Conservation (phyloP, 805 yeast species). For the Allodekkera sacchari region DNA sequence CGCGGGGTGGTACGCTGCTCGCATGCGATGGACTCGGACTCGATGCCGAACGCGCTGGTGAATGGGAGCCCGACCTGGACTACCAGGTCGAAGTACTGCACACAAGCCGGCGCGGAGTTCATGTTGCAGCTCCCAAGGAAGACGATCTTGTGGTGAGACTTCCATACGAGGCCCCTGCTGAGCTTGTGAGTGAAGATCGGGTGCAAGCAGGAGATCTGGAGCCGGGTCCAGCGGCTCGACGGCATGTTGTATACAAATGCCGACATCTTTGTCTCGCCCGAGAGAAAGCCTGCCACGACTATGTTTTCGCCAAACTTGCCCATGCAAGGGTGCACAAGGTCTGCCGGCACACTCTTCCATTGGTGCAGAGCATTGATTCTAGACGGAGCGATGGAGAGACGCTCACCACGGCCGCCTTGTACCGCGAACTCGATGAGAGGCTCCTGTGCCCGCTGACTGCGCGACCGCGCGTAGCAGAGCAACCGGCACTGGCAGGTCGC, state of each 20-base stretch:
- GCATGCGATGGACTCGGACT: slow-evolving; percentile 2
- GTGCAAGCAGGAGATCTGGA: slow-evolving; percentile 47
- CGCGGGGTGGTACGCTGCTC: slow-evolving; percentile 5
- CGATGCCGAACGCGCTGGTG: slow-evolving; percentile 33
- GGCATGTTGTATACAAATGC: slow-evolving; percentile 44
- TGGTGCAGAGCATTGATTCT: background rate
- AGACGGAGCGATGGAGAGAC: background rate
- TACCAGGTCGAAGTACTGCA: slow-evolving; percentile 39
- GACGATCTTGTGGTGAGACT: slow-evolving; percentile 65
- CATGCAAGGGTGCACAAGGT: slow-evolving; percentile 40
- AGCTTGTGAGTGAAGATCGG: slow-evolving; percentile 48
- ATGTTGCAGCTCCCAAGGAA: slow-evolving; percentile 48
- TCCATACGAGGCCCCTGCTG: slow-evolving; percentile 68
- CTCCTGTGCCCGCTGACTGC: background rate
- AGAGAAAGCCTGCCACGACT: slow-evolving; percentile 51
- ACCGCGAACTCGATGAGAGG: background rate
- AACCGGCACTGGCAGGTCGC: background rate
- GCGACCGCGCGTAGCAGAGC: background rate
- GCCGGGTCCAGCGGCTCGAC: slow-evolving; percentile 55
- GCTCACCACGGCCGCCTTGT: background rate
- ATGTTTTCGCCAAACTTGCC: slow-evolving; percentile 61
- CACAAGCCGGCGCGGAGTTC: slow-evolving; percentile 35
- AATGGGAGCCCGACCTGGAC: slow-evolving; percentile 45
- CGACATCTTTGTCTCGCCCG: slow-evolving; percentile 38
- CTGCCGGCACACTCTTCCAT: background rate